phyloP scores from a whole-genome alignment of 768 basidiomycete genomes.

The Hydnomerulius pinastri region DNA sequence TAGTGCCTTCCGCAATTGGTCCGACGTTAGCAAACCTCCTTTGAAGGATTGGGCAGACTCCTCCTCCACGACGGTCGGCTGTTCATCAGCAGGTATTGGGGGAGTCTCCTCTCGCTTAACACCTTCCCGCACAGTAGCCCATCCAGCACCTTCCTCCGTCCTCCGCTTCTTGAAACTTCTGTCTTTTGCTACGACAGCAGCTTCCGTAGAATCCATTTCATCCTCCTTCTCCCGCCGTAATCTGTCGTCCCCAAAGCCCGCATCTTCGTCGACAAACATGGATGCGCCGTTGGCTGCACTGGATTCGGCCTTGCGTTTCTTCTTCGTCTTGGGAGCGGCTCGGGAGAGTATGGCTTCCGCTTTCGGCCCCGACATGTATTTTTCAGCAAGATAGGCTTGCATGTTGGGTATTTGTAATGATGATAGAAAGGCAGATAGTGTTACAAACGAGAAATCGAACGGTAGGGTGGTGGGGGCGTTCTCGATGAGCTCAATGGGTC shows the following conservation, averaged over 20 bases:
- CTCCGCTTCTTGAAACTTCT: constrained; percentile 80
- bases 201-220: constrained; percentile 53
- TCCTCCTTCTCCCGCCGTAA: constrained; percentile 55
- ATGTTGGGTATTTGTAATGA: constrained; percentile 34
- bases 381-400: constrained; percentile 84
- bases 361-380: constrained; percentile 96
- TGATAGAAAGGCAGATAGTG: neutral
- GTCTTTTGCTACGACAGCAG: constrained; percentile 72
- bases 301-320: constrained; percentile 58
- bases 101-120: constrained; percentile 47
- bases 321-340: constrained; percentile 62
- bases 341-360: constrained; percentile 91
- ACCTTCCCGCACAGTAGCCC: constrained; percentile 69
- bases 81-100: constrained; percentile 63
- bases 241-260: constrained; percentile 58
- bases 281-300: constrained; percentile 26
- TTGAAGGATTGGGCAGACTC: constrained; percentile 44
- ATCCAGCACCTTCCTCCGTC: constrained; percentile 53
- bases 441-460: neutral
- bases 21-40: constrained; percentile 80
- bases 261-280: constrained; percentile 68
- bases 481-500: neutral
- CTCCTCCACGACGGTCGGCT: constrained; percentile 59
- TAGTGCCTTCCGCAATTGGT: constrained; percentile 68
- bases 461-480: neutral